Evolutionary conservation across 2,329 filamentous ascomycete species (phyloP).

Genomic region (Thermoascus crustaceus): DNA sequence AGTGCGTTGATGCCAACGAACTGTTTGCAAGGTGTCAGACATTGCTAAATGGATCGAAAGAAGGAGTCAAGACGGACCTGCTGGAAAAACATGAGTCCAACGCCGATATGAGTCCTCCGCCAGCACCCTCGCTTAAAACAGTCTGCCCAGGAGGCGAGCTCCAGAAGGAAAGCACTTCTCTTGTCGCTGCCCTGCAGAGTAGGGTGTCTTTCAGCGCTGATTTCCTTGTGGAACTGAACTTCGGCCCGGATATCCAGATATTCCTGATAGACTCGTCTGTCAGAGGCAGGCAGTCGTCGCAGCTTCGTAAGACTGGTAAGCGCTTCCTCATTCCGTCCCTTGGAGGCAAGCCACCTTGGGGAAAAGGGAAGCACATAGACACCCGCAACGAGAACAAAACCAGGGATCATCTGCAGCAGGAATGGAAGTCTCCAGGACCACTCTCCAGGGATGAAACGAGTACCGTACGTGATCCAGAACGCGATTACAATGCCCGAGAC

Average conservation of each 20-base stretch:
- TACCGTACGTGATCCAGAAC: slow-evolving; percentile 4
- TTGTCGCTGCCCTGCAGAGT: slow-evolving; percentile 24
- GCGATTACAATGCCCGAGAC: slow-evolving; percentile 10
- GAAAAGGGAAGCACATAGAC: slow-evolving; percentile 46
- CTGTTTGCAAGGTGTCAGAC: slow-evolving; percentile 10
- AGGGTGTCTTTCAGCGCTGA: slow-evolving; percentile 34
- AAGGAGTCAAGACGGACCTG: slow-evolving; percentile 25
- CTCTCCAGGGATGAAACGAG: not conserved
- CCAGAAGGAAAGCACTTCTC: slow-evolving; percentile 36
- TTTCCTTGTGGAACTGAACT: slow-evolving; percentile 43
- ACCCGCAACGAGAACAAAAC: slow-evolving; percentile 28
- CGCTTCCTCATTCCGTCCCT: slow-evolving; percentile 42
- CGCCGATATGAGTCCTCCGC: slow-evolving; percentile 44
- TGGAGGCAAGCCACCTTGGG: slow-evolving; percentile 46
- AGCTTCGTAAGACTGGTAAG: slow-evolving; percentile 42
- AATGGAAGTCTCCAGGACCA: slow-evolving; percentile 1
- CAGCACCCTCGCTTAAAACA: slow-evolving; percentile 44
- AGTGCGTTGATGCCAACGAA: slow-evolving; percentile 50
- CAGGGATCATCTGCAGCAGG: slow-evolving; percentile 37
- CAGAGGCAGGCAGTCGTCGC: slow-evolving; percentile 41
- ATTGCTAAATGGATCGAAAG: slow-evolving; percentile 3
- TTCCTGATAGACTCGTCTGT: slow-evolving; percentile 46
- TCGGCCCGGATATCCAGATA: slow-evolving; percentile 45
- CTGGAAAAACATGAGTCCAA: slow-evolving; percentile 51
- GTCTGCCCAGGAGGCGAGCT: slow-evolving; percentile 43